Percentiles rank a stretch among this genome's conserved stretches.
Conservation (phyloP, 2,329 filamentous ascomycete species). For the Balansia obtecta region DNA sequence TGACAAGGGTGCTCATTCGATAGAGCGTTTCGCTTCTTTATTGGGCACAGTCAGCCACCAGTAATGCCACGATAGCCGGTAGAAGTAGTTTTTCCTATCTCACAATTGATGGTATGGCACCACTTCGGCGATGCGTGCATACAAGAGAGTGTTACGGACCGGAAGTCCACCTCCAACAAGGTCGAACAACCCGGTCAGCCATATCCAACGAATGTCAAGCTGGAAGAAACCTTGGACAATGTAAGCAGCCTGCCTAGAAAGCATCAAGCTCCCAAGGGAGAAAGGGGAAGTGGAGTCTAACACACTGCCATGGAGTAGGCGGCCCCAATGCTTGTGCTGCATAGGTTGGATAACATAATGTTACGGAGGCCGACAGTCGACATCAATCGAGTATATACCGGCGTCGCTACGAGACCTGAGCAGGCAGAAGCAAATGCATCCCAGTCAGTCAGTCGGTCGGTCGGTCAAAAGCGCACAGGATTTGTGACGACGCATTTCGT, state of each 20-base stretch:
- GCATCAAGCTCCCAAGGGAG: too few relatives aligned
- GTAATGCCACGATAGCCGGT: neutral
- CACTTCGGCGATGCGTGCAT: neutral
- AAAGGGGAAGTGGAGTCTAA: neutral
- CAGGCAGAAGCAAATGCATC: neutral
- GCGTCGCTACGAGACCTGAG: neutral
- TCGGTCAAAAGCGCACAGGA: too few relatives aligned
- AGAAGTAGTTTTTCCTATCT: neutral
- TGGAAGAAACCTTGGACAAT: neutral
- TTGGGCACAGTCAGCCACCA: neutral
- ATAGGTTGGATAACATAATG: neutral
- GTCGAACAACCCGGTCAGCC: neutral
- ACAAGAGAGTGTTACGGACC: neutral
- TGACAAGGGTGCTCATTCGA: neutral
- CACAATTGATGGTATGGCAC: neutral
- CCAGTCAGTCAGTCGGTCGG: too few relatives aligned
- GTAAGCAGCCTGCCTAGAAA: neutral
- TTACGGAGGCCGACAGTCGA: neutral
- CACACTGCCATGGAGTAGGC: neutral
- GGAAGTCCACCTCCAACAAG: neutral
- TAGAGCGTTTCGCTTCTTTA: neutral
- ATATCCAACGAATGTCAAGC: neutral
- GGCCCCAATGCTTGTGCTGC: neutral
- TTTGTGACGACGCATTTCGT: neutral
- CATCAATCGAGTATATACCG: neutral